Conservation (phyloP, 805 yeast species). For the Zygotorulaspora florentina region DNA sequence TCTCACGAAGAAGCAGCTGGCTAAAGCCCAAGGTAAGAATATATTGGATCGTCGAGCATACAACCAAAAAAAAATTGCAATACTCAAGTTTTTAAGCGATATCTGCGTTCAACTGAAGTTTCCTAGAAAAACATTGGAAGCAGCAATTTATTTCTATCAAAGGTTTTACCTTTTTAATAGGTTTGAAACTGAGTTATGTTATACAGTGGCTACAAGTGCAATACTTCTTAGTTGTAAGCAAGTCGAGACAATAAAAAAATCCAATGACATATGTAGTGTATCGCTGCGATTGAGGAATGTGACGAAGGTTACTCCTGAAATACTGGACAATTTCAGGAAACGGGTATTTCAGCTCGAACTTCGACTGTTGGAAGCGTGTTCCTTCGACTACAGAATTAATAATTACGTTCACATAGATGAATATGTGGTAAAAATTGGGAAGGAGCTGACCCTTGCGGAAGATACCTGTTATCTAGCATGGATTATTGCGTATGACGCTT, state of each 20-base stretch:
- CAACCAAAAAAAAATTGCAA: slow-evolving; percentile 49
- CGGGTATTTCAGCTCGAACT: slow-evolving; percentile 60
- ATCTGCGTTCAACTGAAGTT: slow-evolving; percentile 52
- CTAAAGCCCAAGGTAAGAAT: slow-evolving; percentile 47
- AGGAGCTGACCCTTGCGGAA: slow-evolving; percentile 43
- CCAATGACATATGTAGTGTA: slow-evolving; percentile 51
- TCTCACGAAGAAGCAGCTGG: slow-evolving; percentile 51
- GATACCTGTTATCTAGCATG: slow-evolving; percentile 57
- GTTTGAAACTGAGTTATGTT: slow-evolving; percentile 51
- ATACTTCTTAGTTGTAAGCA: slow-evolving; percentile 69
- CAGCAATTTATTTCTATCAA: slow-evolving; percentile 71
- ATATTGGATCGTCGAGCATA: slow-evolving; percentile 48
- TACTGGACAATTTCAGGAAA: slow-evolving; percentile 52
- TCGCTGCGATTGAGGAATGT: slow-evolving; percentile 36
- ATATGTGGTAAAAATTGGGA: slow-evolving; percentile 57
- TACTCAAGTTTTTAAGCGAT: slow-evolving; percentile 51
- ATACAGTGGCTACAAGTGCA: slow-evolving; percentile 64
- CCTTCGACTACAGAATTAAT: slow-evolving; percentile 73
- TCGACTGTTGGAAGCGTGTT: slow-evolving; percentile 66
- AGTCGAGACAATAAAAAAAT: slow-evolving; percentile 79
- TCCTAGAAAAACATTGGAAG: slow-evolving; percentile 66
- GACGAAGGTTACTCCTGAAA: slow-evolving; percentile 27
- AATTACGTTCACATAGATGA: slow-evolving; percentile 51
- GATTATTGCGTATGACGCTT: slow-evolving; percentile 71
- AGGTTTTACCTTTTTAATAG: slow-evolving; percentile 61